Percentiles rank a stretch among this genome's conserved stretches.
Evolutionary conservation across 768 basidiomycete species (phyloP).

Genomic region (Lentinula guzmanii): DNA sequence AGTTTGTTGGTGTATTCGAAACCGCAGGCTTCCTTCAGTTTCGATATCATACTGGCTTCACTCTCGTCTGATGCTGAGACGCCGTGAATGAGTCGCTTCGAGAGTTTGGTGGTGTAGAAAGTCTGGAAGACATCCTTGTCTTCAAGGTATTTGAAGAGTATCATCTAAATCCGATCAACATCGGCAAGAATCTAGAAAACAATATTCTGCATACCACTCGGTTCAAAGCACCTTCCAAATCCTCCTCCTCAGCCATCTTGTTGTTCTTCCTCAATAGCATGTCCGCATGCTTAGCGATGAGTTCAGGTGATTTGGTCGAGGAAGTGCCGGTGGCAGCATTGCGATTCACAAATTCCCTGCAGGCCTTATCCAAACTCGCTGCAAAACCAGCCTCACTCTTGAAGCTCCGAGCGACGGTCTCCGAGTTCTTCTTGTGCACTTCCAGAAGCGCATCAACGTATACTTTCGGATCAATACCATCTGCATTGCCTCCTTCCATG

Average conservation of each 20-base stretch:
- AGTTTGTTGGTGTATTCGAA: conserved; percentile 97
- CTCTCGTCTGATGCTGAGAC: conserved; percentile 94
- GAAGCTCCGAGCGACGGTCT: conserved; percentile 86
- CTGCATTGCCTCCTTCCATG: conserved; percentile 51
- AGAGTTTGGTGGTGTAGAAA: conserved; percentile 95
- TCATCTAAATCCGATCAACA: conserved; percentile 61
- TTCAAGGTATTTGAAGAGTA: conserved; percentile 95
- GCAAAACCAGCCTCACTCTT: conserved; percentile 91
- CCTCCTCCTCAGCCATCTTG: conserved; percentile 90
- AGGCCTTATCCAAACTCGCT: conserved; percentile 90
- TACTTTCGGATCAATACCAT: conserved; percentile 81
- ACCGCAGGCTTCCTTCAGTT: conserved; percentile 93
- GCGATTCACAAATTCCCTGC: conserved; percentile 90
- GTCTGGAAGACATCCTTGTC: conserved; percentile 99
- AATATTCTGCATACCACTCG: conserved; percentile 60
- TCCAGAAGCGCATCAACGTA: conserved; percentile 92
- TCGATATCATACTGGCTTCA: conserved; percentile 97
- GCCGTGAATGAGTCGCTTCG: conserved; percentile 86
- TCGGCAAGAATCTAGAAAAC: conserved; percentile 11
- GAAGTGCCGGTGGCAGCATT: conserved; percentile 85
- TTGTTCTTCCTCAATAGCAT: conserved; percentile 88
- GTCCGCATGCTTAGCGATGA: conserved; percentile 92
- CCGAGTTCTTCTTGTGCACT: conserved; percentile 88
- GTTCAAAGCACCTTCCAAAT: conserved; percentile 84
- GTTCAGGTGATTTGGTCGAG: conserved; percentile 83